Conservation (phyloP, 345 rosid genomes). For the Bruguiera gymnorhiza region DNA sequence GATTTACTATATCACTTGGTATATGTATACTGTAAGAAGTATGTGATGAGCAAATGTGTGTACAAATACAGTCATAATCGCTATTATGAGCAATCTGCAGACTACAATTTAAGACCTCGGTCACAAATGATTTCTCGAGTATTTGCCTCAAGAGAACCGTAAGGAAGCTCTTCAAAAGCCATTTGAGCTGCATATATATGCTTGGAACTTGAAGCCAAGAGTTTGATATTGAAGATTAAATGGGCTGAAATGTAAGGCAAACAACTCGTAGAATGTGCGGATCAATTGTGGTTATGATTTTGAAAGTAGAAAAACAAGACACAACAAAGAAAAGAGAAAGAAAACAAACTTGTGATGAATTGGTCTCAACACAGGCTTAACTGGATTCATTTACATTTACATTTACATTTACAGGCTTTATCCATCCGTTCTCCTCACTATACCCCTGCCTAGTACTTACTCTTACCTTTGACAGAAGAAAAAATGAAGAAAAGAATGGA, state of each 20-base stretch:
- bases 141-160: too few relatives aligned
- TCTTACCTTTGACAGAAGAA: not conserved
- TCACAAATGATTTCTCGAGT: too few relatives aligned
- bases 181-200: too few relatives aligned
- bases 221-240: not conserved
- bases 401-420: not conserved
- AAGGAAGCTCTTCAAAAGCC: too few relatives aligned
- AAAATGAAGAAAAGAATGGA: not conserved
- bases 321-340: not conserved
- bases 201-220: not conserved
- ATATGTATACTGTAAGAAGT: too few relatives aligned
- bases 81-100: too few relatives aligned
- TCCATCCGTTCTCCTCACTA: not conserved
- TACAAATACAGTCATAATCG: too few relatives aligned
- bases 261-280: not conserved
- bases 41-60: too few relatives aligned
- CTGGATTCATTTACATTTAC: not conserved
- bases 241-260: not conserved
- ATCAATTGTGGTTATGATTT: not conserved
- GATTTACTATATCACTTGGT: too few relatives aligned
- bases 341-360: not conserved
- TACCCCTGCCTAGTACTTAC: not conserved
- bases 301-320: not conserved
- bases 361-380: not conserved
- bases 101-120: too few relatives aligned